Base-by-base conservation (phyloP, 129 eudicot genomes). In the Chrysanthemum seticuspe region DNA sequence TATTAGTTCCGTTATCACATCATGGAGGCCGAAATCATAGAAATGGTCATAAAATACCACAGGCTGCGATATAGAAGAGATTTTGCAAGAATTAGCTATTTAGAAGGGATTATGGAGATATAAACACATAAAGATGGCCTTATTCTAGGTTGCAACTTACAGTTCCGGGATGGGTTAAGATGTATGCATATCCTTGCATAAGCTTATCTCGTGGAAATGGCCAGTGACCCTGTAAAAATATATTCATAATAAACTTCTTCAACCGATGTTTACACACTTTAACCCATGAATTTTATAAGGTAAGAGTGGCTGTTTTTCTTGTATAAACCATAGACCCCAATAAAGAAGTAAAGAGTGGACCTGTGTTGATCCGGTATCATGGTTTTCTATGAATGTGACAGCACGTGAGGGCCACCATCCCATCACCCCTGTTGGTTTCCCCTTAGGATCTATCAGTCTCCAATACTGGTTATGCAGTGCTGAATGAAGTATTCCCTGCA, bases 401-500 rank as follows among this genome's bases (percentile, higher is more conserved):
- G 90, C 90, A 62, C 88, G 87, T 29, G 94, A 88, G n/a, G 94
- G 94, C 90, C 94, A 88, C 89, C 94, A 88, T 65, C 94, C 94
- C 85, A 88, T 71, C 21, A 88, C 94, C 16, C 90, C 94, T 1
- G 94, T 78, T 51, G 90, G 94, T 76, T 88, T 88, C 65, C 94
- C 89, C 25, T 72, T 68, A 68, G 85, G 89, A 83, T 88, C 94
- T 68, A 82, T 82, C 69, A 87, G 67, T 70, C 94, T 78, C 94
- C 94, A 88, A 66, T 88, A 88, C 62, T 85, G 75, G 67, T 83
- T 86, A 75, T 83, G 91, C 71, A 83, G 60, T 65, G 91, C 88
- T 2, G 92, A 87, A 77, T 87, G 92, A 27, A 87, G 86, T 51
- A 87, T 87, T 53, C 92, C 92, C 86, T 86, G 68, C 71, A 76